Base-by-base conservation (phyloP, 1,284 basidiomycete genomes). In the Sporisorium exsertum region DNA sequence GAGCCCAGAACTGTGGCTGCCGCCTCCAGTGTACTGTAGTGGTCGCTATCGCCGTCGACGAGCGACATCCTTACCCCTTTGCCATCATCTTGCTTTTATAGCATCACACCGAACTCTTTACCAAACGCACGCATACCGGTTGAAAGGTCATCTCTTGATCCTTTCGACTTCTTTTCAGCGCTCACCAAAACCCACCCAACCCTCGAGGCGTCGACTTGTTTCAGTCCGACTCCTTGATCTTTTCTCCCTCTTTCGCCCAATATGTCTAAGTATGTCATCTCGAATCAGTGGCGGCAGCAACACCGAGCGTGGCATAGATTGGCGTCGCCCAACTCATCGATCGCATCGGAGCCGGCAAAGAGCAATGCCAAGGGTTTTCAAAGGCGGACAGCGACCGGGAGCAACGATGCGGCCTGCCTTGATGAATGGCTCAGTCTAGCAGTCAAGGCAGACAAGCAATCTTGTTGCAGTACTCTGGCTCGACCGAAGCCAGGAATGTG, bases 191-290 rank as follows among this genome's bases (percentile, higher is more conserved):
- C 32, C 56, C 58, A 58, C 22, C 47, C 43, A 46, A 43, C 43
- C n/a, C 52, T 76, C 77, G 69, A 79, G 77, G 67, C 73, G 77
- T 79, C 77, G 70, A 72, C 77, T 69, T 51, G 53, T 27, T 72
- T 51, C 58, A 77, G 74, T 77, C 64, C 74, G 77, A 77, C 77
- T 68, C 70, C 77, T 79, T 77, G 77, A 68, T 49, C 27, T 33
- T 51, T 67, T 47, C 45, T 29, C 16, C 40, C 54, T 37, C 24
- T 56, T 65, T 65, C 61, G 67, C 70, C 72, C 72, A 69, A 59
- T 65, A 81, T 81, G 80, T 80, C 78, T 59, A 81, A 80, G 79
- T 81, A 78, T 52, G 79, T 79, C 20, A 26, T 53, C 53, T 18
- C 13, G 3, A 54, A 29, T 29, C 52, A 15, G n/a, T 33, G 26